Conservation (phyloP, 1,139 yeast species). For the Taphrina pruni region DNA sequence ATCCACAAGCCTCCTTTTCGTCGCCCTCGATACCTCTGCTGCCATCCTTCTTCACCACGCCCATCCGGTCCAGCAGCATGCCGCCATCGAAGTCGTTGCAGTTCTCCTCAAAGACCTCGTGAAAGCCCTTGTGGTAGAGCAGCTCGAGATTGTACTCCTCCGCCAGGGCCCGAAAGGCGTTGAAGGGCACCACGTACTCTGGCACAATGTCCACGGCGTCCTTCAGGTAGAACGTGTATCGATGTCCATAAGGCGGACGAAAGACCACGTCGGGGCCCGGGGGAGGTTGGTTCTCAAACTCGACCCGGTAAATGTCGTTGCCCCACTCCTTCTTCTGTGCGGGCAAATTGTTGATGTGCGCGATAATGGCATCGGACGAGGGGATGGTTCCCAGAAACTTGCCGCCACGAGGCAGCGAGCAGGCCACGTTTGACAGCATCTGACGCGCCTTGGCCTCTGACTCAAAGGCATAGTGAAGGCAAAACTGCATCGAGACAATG, state of each 20-base stretch:
- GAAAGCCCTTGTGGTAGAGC: constrained; percentile 75
- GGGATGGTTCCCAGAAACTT: constrained; percentile 92
- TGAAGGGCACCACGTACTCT: constrained; percentile 97
- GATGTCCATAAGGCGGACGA: constrained; percentile 79
- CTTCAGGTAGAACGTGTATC: constrained; percentile 76
- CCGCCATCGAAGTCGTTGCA: constrained; percentile 62
- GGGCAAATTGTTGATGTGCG: constrained; percentile 61
- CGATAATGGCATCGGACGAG: constrained; percentile 79
- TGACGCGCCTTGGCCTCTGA: constrained; percentile 77
- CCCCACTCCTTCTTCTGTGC: constrained; percentile 70
- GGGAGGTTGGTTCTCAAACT: constrained; percentile 71
- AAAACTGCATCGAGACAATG: constrained; percentile 85
- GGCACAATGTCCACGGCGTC: constrained; percentile 98
- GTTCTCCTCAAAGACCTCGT: constrained; percentile 80
- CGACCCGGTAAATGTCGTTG: constrained; percentile 77
- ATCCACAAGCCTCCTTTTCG: constrained; percentile 88
- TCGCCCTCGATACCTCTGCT: constrained; percentile 85
- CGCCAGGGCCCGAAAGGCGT: constrained; percentile 66
- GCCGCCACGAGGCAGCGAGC: constrained; percentile 80
- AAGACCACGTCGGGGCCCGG: constrained; percentile 70
- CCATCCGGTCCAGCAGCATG: constrained; percentile 65
- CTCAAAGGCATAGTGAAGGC: constrained; percentile 93
- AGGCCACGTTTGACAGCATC: constrained; percentile 74
- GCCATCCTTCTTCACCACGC: constrained; percentile 64
- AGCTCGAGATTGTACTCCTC: constrained; percentile 81